A percentile compares a stretch with the other conserved stretches of the same genome.
phyloP scores from a whole-genome alignment of 768 basidiomycete species.

The Sutorius australiensis region DNA sequence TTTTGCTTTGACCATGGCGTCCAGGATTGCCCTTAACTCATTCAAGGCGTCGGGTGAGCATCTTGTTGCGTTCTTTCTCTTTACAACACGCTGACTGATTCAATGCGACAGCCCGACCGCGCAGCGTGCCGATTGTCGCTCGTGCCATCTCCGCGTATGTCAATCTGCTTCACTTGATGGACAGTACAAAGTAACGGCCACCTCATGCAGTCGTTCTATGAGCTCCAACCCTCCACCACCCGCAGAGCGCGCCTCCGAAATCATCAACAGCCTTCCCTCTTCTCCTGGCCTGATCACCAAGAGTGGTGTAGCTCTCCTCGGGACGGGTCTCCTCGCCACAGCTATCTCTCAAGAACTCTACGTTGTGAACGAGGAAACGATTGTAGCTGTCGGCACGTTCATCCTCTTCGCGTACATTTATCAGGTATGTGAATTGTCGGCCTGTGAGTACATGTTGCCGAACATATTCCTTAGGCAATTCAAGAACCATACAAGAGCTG shows the following conservation, averaged over 20 bases:
- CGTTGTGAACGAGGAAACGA: slow-evolving; percentile 95
- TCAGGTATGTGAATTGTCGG: slow-evolving; percentile 48
- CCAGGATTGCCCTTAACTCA: slow-evolving; percentile 65
- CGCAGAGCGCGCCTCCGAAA: slow-evolving; percentile 81
- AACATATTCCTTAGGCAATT: slow-evolving; percentile 49
- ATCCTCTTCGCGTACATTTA: slow-evolving; percentile 81
- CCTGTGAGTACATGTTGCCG: neutral
- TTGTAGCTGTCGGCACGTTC: slow-evolving; percentile 79
- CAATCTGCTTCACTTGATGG: slow-evolving; percentile 3
- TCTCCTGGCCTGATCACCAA: slow-evolving; percentile 90
- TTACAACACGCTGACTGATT: neutral
- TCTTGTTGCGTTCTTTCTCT: neutral
- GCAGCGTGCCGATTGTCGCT: slow-evolving; percentile 46
- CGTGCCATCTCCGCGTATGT: slow-evolving; percentile 48
- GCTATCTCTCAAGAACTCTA: slow-evolving; percentile 98
- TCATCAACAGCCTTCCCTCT: slow-evolving; percentile 83
- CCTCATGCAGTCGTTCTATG: slow-evolving; percentile 55
- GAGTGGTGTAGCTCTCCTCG: slow-evolving; percentile 88
- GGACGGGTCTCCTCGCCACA: slow-evolving; percentile 81
- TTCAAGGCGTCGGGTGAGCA: slow-evolving; percentile 57
- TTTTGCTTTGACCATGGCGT: slow-evolving; percentile 46
- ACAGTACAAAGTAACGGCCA: slow-evolving; percentile 5
- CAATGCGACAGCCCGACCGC: slow-evolving; percentile 47
- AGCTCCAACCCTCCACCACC: slow-evolving; percentile 68
- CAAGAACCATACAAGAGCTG: slow-evolving; percentile 88